phyloP scores from a whole-genome alignment of 495 filamentous ascomycete species.

The Hyaloscypha hepaticicola region DNA sequence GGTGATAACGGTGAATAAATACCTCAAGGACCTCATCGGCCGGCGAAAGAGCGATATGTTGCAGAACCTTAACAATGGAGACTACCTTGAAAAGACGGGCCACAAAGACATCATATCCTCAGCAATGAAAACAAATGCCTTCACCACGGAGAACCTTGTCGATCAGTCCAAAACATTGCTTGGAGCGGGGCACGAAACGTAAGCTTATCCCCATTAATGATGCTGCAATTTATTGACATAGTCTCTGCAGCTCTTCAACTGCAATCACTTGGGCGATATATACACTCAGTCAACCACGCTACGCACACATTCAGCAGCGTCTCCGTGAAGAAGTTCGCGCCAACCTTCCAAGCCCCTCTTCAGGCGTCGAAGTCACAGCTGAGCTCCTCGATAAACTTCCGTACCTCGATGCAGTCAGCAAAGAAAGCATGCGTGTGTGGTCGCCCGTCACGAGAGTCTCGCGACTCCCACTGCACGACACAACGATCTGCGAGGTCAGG shows the following conservation, averaged over 20 bases:
- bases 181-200: constrained; percentile 22
- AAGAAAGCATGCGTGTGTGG: constrained; percentile 8
- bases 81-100: constrained; percentile 22
- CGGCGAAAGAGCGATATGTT: constrained; percentile 42
- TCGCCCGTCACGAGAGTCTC: constrained; percentile 1
- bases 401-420: constrained; percentile 15
- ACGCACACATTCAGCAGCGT: constrained; percentile 7
- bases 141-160: constrained; percentile 45
- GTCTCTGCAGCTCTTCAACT: background rate
- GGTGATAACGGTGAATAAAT: background rate
- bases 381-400: constrained; percentile 17
- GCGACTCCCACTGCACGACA: constrained; percentile 2
- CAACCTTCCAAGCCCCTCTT: constrained; percentile 17
- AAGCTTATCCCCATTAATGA: background rate
- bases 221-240: background rate
- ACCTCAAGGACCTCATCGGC: constrained; percentile 39
- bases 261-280: constrained; percentile 12
- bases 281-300: constrained; percentile 1
- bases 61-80: constrained; percentile 26
- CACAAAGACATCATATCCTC: constrained; percentile 46
- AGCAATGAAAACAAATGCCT: constrained; percentile 38
- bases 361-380: constrained; percentile 4
- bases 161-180: constrained; percentile 47
- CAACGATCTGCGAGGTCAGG: constrained; percentile 6
- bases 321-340: constrained; percentile 18